Percentiles rank a stretch among this genome's conserved stretches.
Conservation (phyloP, 2,329 filamentous ascomycete genomes). For the Aspergillus sojae region DNA sequence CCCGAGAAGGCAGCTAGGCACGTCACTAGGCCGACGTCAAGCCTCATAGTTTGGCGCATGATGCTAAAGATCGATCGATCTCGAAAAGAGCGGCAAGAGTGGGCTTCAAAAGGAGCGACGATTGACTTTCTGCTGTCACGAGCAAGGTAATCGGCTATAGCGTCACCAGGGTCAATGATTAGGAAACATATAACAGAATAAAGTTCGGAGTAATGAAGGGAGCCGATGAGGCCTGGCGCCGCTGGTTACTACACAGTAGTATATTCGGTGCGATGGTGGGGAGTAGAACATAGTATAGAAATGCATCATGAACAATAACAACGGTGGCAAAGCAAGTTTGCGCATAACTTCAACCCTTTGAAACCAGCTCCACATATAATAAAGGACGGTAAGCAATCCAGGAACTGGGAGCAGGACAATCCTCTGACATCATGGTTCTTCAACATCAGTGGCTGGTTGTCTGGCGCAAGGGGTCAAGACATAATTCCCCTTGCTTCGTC, state of each 20-base stretch:
- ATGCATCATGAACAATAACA: conserved; percentile 9
- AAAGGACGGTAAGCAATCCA: background rate
- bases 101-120: conserved; percentile 18
- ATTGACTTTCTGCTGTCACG: conserved; percentile 11
- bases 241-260: conserved; percentile 8
- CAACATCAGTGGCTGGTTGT: conserved; percentile 6
- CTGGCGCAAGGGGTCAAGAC: conserved; percentile 4
- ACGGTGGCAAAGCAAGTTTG: conserved; percentile 7
- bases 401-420: background rate
- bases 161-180: conserved; percentile 18
- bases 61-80: conserved; percentile 7
- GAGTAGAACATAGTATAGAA: conserved; percentile 5
- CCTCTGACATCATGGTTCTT: conserved; percentile 6
- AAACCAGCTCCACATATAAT: background rate
- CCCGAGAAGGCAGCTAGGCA: conserved; percentile 33
- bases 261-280: background rate
- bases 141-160: conserved; percentile 19
- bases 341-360: background rate
- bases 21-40: conserved; percentile 26
- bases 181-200: conserved; percentile 11
- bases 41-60: conserved; percentile 22
- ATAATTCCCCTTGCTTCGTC: conserved; percentile 7
- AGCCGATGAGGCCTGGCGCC: background rate
- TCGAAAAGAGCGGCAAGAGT: conserved; percentile 18
- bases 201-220: conserved; percentile 1